Evolutionary conservation across 495 filamentous ascomycete genomes (phyloP).

Genomic region (Amniculicola lignicola): DNA sequence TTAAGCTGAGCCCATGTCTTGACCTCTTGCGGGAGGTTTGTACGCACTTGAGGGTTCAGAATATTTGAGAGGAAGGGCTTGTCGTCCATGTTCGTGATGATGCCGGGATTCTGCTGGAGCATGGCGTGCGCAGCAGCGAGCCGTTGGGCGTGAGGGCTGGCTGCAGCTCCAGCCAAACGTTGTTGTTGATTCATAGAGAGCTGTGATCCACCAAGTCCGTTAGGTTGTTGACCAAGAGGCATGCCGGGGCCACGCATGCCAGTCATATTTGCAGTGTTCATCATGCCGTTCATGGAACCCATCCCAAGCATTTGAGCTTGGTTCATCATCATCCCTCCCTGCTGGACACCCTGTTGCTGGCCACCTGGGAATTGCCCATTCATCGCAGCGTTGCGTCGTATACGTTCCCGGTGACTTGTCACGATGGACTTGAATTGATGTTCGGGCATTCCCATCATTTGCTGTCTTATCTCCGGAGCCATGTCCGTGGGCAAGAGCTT

Average conservation of each 20-base stretch:
- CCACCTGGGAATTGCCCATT: conserved; percentile 4
- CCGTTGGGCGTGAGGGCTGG: conserved; percentile 4
- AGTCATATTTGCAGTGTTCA: conserved; percentile 15
- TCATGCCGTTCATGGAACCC: conserved; percentile 16
- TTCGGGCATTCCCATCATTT: conserved; percentile 23
- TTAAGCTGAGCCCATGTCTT: conserved; percentile 34
- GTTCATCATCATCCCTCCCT: conserved; percentile 19
- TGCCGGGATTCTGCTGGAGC: conserved; percentile 22
- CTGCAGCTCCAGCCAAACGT: conserved; percentile 3
- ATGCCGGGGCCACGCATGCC: conserved; percentile 14
- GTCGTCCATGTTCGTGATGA: conserved; percentile 17
- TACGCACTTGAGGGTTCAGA: conserved; percentile 5
- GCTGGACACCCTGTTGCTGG: conserved; percentile 11
- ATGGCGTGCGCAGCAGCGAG: conserved; percentile 2
- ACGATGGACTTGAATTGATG: conserved; percentile 19
- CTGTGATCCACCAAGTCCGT: conserved; percentile 21
- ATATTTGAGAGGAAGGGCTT: conserved; percentile 15
- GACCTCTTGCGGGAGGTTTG: conserved; percentile 18
- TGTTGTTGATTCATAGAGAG: conserved; percentile 5
- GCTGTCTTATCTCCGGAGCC: conserved; percentile 29
- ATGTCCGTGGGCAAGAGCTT: conserved; percentile 24
- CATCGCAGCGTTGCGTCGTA: conserved; percentile 5
- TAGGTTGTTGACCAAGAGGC: conserved; percentile 17
- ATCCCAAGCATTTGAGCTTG: conserved; percentile 17
- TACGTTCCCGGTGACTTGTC: background rate